phyloP scores from a whole-genome alignment of 306 rosid species.

The Arachis hypogaea region DNA sequence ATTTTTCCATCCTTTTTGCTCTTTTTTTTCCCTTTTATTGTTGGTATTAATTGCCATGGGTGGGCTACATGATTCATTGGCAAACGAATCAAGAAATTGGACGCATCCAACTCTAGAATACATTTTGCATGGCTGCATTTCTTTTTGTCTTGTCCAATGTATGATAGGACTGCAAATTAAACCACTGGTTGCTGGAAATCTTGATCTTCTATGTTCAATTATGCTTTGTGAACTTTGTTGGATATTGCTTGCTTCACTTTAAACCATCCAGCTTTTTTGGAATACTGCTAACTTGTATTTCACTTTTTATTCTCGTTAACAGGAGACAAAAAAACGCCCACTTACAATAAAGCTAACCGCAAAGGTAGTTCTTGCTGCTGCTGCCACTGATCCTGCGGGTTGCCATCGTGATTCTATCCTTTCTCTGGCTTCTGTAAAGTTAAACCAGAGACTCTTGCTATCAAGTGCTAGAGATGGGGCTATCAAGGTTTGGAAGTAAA shows the following conservation, averaged over 20 bases:
- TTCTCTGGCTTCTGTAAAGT: slow-evolving; percentile 85
- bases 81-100: slow-evolving; percentile 15
- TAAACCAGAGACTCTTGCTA: slow-evolving; percentile 82
- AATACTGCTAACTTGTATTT: slow-evolving; percentile 28
- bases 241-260: slow-evolving; percentile 26
- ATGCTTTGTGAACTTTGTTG: slow-evolving; percentile 28
- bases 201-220: not conserved
- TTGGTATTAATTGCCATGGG: not conserved
- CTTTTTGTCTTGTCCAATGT: slow-evolving; percentile 9
- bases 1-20: not conserved
- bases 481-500: slow-evolving; percentile 93
- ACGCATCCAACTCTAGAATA: not conserved
- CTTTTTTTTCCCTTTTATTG: not conserved
- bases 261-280: slow-evolving; percentile 17
- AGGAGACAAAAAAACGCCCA: slow-evolving; percentile 89
- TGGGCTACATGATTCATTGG: too few relatives aligned
- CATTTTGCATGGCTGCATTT: slow-evolving; percentile 7
- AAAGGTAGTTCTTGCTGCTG: slow-evolving; percentile 84
- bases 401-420: slow-evolving; percentile 87
- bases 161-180: not conserved
- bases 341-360: slow-evolving; percentile 66
- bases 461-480: slow-evolving; percentile 96
- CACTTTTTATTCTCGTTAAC: slow-evolving; percentile 35
- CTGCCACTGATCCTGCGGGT: slow-evolving; percentile 93
- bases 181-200: not conserved